phyloP scores from a whole-genome alignment of 495 filamentous ascomycete genomes.

The Cercophora samala region DNA sequence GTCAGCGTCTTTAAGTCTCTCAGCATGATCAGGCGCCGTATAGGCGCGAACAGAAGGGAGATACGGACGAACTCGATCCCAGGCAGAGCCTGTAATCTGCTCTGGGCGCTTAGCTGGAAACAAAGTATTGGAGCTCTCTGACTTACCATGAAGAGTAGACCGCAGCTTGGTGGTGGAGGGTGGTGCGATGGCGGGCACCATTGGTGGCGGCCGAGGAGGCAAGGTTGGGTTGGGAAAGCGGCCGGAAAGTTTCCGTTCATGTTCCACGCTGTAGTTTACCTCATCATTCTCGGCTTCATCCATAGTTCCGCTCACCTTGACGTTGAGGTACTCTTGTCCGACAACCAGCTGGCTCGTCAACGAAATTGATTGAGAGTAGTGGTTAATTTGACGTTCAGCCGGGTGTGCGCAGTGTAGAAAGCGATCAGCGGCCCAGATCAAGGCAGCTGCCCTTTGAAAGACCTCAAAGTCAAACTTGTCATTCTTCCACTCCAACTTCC shows the following conservation, averaged over 20 bases:
- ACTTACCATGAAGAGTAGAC: not conserved
- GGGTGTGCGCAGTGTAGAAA: slow-evolving; percentile 17
- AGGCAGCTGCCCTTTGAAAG: slow-evolving; percentile 11
- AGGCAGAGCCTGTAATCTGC: not conserved
- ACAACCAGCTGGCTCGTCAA: not conserved
- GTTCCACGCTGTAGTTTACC: no score
- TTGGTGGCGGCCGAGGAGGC: not conserved
- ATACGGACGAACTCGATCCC: not conserved
- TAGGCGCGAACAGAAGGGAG: not conserved
- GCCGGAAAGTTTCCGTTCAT: not conserved
- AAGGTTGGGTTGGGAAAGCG: not conserved
- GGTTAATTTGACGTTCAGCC: slow-evolving; percentile 16
- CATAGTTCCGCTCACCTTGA: not conserved
- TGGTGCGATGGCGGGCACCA: not conserved
- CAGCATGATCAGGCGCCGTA: no score
- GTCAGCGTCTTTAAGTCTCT: not conserved
- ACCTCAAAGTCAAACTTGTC: not conserved
- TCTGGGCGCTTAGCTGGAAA: not conserved
- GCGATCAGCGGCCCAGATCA: slow-evolving; percentile 24
- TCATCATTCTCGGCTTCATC: no score
- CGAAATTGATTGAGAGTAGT: not conserved
- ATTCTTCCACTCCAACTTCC: not conserved
- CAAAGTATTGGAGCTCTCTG: not conserved
- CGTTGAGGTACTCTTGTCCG: not conserved
- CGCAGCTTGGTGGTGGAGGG: not conserved